Evolutionary conservation across 1,284 basidiomycete species (phyloP), one percentile per base, ranked within the genome.

Genomic region (Prillingera fragicola): DNA sequence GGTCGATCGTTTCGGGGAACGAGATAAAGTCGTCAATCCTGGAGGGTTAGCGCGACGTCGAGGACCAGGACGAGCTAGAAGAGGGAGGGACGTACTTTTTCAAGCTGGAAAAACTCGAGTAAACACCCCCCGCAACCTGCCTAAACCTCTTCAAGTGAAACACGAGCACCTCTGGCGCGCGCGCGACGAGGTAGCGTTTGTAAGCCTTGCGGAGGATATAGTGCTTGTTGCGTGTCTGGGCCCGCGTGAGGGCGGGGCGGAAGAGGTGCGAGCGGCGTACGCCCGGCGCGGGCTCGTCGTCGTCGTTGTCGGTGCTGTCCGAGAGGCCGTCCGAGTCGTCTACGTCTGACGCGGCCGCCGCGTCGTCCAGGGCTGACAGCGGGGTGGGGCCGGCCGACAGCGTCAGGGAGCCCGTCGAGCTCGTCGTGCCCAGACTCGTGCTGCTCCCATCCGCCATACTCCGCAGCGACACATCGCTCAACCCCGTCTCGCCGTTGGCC

Each of bases 121-220:
- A 70, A n/a, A 64, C 26, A 35, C 48, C 53, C 2, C 48, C 45
- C 43, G 65, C 65, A 8, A 74, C 72, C 67, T 90, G 87, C 68
- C 92, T 87, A 74, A 96, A 96, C 25, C 91, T 79, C 73, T 95
- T 96, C 39, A 95, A 77, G 58, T 96, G 91, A 50, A 96, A 80
- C 41, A 94, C 86, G 46, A 96, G 79, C 23, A 95, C 80, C 0
- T 88, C 87, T 0, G 91, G 91, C 1, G 87, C 83, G 1, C 78
- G 79, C 5, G 84, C 80, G 59, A 96, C 87, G 48, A 96, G 80
- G 69, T 94, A 96, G 8, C 91, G 84, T 71, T 96, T 96, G 73
- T 87, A 89, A 13, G 89, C 89, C 7, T 85, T 77, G 2, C 87
- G 80, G 64, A 85, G 77, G 38, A 94, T 75, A 45, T 82, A 68